These are phyloP conservation scores for Phalaenopsis equestris DNA, from an alignment of 106 monocot species.

Conservation along the genomic window DNA sequence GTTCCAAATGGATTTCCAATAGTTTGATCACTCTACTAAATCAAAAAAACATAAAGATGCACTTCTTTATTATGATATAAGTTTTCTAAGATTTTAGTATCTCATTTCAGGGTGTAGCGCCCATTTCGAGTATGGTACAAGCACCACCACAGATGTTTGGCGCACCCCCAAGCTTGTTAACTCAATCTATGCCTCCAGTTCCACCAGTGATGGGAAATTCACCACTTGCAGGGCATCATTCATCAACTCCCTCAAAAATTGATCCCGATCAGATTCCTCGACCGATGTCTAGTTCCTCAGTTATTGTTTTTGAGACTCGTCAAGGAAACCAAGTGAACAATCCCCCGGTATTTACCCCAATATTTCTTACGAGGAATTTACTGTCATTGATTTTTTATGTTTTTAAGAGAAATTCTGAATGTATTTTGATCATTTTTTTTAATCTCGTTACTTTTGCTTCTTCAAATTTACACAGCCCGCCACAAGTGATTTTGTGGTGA, in stretches of 20 bases:
- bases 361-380: neutral
- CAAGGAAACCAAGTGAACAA: slow-evolving; percentile 67
- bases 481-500: slow-evolving; percentile 75
- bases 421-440: neutral
- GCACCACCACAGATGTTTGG: slow-evolving; percentile 65
- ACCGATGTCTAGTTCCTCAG: slow-evolving; percentile 58
- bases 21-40: neutral
- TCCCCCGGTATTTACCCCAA: slow-evolving; percentile 54
- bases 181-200: slow-evolving; percentile 29
- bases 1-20: neutral
- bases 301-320: slow-evolving; percentile 62
- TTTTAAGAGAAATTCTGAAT: neutral
- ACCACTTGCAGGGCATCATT: slow-evolving; percentile 39
- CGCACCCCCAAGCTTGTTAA: slow-evolving; percentile 28
- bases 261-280: slow-evolving; percentile 93
- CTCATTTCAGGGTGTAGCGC: slow-evolving; percentile 35
- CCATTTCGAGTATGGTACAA: slow-evolving; percentile 42
- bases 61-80: neutral
- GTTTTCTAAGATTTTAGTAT: neutral
- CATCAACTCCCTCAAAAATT: slow-evolving; percentile 66
- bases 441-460: neutral
- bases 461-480: slow-evolving; percentile 52
- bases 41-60: neutral
- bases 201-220: slow-evolving; percentile 58
- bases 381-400: neutral